phyloP scores from a whole-genome alignment of 1,284 basidiomycete species.

The Phaffia rhodozyma region DNA sequence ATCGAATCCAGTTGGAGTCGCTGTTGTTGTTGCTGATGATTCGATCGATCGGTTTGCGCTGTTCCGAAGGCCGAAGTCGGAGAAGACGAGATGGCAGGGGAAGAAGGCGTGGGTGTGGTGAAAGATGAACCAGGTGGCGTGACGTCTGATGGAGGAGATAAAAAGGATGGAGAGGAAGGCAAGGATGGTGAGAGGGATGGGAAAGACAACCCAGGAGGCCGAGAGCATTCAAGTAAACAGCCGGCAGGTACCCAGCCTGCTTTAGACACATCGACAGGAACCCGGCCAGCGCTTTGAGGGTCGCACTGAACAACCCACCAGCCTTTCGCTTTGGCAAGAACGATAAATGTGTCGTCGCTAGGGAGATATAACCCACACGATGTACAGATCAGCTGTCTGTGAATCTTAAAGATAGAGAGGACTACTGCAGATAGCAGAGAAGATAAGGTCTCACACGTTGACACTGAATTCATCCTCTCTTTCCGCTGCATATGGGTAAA shows the following conservation, averaged over 20 bases:
- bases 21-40: conserved; percentile 26
- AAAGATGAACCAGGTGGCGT: conserved; percentile 17
- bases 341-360: conserved; percentile 82
- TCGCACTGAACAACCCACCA: conserved; percentile 99
- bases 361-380: background rate
- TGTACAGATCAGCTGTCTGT: background rate
- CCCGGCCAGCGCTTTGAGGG: conserved; percentile 65
- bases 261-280: conserved; percentile 58
- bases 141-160: background rate
- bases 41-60: conserved; percentile 18
- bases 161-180: no score
- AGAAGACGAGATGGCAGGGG: conserved; percentile 38
- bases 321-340: conserved; percentile 82
- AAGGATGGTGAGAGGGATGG: no score
- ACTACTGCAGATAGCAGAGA: background rate
- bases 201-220: background rate
- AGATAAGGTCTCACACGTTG: conserved; percentile 57
- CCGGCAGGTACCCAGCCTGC: conserved; percentile 85
- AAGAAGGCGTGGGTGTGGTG: conserved; percentile 36
- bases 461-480: conserved; percentile 97
- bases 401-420: background rate
- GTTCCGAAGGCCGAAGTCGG: conserved; percentile 18
- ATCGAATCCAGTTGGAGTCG: conserved; percentile 78
- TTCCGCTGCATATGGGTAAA: conserved; percentile 91
- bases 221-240: conserved; percentile 69